Conservation (phyloP, 352 stramenopile genomes). For the Pythium sukuiense region DNA sequence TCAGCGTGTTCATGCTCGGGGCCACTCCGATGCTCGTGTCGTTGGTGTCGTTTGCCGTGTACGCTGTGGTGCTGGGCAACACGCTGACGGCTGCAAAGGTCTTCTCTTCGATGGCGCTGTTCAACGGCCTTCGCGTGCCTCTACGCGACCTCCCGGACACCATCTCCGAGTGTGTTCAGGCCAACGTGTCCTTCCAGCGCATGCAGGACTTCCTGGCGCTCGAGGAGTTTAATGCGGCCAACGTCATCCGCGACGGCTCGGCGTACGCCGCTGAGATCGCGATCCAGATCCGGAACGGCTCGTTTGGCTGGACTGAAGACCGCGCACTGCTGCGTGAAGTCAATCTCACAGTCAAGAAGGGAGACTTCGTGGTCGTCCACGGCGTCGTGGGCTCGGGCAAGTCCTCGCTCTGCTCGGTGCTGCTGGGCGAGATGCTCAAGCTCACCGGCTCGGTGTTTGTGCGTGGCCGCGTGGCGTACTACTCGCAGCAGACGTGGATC, state of each 20-base stretch:
- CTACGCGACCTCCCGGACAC: background rate
- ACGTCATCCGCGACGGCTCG: too few relatives aligned
- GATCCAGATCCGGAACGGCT: background rate
- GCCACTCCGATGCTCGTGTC: constrained; percentile 28
- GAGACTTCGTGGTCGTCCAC: constrained; percentile 55
- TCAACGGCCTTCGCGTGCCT: constrained; percentile 28
- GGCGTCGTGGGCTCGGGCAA: constrained; percentile 56
- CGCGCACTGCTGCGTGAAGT: background rate
- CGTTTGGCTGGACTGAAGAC: too few relatives aligned
- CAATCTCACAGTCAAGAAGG: constrained; percentile 25
- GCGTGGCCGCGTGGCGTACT: constrained; percentile 59
- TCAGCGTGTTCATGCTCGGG: constrained; percentile 58
- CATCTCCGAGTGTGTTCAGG: too few relatives aligned
- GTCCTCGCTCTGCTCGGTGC: constrained; percentile 47
- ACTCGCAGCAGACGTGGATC: constrained; percentile 83
- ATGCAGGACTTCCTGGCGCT: too few relatives aligned
- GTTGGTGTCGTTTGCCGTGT: constrained; percentile 33
- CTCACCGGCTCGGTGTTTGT: constrained; percentile 37
- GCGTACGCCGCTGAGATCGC: background rate
- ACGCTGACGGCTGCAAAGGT: constrained; percentile 35
- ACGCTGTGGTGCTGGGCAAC: constrained; percentile 32
- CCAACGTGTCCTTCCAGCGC: too few relatives aligned
- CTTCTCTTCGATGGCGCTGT: constrained; percentile 35
- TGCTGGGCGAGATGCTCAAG: constrained; percentile 88
- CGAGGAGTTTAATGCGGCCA: too few relatives aligned